Evolutionary conservation across 2,329 filamentous ascomycete genomes (phyloP).

Genomic region (Alternaria viburni): DNA sequence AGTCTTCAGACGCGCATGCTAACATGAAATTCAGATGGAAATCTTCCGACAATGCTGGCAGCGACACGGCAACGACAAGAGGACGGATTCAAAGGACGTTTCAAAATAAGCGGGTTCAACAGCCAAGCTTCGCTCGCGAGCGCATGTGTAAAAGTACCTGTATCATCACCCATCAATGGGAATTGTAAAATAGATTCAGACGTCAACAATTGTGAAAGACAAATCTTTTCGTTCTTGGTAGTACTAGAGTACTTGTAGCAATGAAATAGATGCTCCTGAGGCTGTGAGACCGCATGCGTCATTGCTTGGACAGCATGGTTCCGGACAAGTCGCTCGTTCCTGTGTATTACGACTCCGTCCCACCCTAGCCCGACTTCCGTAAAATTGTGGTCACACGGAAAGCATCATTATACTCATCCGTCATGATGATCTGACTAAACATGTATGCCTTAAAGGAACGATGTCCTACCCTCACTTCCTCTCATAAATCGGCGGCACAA

Average conservation of each 20-base stretch:
- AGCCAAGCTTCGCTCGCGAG: neutral
- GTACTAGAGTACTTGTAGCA: too few species aligned
- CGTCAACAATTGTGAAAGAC: too few species aligned
- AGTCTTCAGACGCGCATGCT: rapidly evolving
- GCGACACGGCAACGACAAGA: constrained; percentile 80
- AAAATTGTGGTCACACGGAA: too few species aligned
- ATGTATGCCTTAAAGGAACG: too few species aligned
- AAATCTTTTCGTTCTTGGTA: neutral
- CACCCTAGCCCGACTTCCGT: too few species aligned
- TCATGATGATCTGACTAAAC: too few species aligned
- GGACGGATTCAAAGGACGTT: constrained; percentile 78
- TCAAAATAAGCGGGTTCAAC: constrained; percentile 32
- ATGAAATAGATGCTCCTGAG: too few species aligned
- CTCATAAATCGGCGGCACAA: constrained; percentile 36
- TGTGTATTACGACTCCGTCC: too few species aligned
- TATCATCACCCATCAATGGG: neutral
- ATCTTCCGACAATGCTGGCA: constrained; percentile 92
- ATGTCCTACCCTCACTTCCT: constrained; percentile 8
- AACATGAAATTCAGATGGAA: constrained; percentile 72
- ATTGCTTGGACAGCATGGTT: too few species aligned
- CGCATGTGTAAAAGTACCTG: neutral
- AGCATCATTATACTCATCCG: too few species aligned
- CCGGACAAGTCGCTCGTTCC: too few species aligned
- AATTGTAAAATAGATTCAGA: neutral
- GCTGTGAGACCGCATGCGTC: too few species aligned